A percentile compares a stretch with the other conserved stretches of the same genome.
These are phyloP conservation scores for Crucihimalaya himalaica DNA, from an alignment of 345 rosid genomes.

Conservation along the genomic window DNA sequence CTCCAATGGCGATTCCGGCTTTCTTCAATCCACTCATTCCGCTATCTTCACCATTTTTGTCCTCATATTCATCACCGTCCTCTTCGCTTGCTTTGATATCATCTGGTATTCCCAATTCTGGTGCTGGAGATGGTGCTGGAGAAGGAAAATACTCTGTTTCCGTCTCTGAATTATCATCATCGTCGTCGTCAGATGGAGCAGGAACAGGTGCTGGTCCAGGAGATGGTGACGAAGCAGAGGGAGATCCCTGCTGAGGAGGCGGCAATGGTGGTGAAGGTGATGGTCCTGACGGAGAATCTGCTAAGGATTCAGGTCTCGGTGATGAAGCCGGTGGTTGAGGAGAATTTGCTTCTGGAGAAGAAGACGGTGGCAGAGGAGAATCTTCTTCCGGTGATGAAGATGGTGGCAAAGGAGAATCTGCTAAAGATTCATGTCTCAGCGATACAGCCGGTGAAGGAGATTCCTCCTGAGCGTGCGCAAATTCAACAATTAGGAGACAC, in stretches of 20 bases:
- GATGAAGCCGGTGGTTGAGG: background rate
- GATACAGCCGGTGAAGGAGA: constrained; percentile 18
- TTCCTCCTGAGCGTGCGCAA: constrained; percentile 14
- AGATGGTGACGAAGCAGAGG: background rate
- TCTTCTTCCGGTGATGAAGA: constrained; percentile 9
- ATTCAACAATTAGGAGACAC: constrained; percentile 13
- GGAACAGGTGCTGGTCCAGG: constrained; percentile 16
- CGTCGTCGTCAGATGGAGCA: background rate
- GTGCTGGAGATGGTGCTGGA: constrained; percentile 22
- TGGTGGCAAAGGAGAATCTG: constrained; percentile 1
- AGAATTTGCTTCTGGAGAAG: constrained; percentile 17
- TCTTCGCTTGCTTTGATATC: constrained; percentile 34
- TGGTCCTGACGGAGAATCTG: constrained; percentile 13
- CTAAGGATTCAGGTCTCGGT: background rate
- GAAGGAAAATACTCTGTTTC: constrained; percentile 36
- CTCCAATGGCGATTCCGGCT: constrained; percentile 37
- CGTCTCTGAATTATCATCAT: background rate
- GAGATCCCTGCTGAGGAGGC: constrained; percentile 13
- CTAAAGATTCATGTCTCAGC: background rate
- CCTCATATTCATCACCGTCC: background rate
- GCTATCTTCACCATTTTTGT: background rate
- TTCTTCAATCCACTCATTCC: constrained; percentile 29
- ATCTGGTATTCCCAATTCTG: background rate
- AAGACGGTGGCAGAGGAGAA: constrained; percentile 11
- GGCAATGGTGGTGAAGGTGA: constrained; percentile 1